Conservation (phyloP, 225 moss, liverwort and hornwort genomes). For the Rhytidiadelphus loreus region DNA sequence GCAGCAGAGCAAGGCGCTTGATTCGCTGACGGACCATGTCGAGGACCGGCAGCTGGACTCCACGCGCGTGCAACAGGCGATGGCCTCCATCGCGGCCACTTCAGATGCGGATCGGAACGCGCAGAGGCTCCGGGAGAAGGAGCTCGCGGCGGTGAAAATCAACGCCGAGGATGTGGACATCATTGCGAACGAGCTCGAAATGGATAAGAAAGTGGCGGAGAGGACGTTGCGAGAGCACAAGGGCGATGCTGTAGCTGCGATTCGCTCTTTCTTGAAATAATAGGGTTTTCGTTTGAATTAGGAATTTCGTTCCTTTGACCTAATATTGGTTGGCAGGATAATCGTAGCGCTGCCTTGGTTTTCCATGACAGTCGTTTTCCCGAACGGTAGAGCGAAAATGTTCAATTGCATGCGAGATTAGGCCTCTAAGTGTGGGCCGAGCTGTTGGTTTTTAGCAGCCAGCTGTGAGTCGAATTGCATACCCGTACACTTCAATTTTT, state of each 20-base stretch:
- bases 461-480: neutral
- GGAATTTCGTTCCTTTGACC: neutral
- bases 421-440: neutral
- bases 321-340: neutral
- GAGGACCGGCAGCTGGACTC: constrained; percentile 97
- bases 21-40: constrained; percentile 94
- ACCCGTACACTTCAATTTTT: neutral
- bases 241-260: constrained; percentile 83
- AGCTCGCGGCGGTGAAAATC: constrained; percentile 89
- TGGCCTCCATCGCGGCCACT: constrained; percentile 86
- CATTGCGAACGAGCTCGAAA: constrained; percentile 84
- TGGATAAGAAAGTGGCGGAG: constrained; percentile 97
- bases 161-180: constrained; percentile 75
- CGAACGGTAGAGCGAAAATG: neutral
- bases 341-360: neutral
- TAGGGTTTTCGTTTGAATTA: neutral
- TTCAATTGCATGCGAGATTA: neutral
- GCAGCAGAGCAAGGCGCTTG: constrained; percentile 97
- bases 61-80: constrained; percentile 92
- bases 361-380: neutral
- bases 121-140: constrained; percentile 86
- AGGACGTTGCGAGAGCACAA: constrained; percentile 89
- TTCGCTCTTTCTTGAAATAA: constrained; percentile 63
- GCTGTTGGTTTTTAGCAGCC: neutral
- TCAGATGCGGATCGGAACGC: constrained; percentile 88